These are phyloP conservation scores for Ustilago vetiveriae DNA, from an alignment of 1,284 basidiomycete genomes.

Conservation along the genomic window DNA sequence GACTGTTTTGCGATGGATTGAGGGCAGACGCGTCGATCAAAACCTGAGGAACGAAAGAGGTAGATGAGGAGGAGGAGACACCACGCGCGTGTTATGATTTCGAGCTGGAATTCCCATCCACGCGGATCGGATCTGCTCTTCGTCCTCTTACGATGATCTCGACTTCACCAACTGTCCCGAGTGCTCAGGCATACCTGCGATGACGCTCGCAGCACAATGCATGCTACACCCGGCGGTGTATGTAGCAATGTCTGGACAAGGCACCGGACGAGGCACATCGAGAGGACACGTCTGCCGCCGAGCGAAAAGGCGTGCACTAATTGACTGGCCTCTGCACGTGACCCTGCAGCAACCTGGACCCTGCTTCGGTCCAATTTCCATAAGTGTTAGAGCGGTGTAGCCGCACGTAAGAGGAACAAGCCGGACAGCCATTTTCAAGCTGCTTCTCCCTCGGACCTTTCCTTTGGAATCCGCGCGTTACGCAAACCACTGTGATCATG, in stretches of 20 bases:
- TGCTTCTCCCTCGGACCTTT: not conserved
- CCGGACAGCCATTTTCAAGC: not conserved
- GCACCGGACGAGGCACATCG: no score
- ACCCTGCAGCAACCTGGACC: conserved; percentile 37
- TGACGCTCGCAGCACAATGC: no score
- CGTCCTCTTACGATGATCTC: no score
- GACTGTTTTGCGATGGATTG: conserved; percentile 2
- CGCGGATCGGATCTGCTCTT: conserved; percentile 9
- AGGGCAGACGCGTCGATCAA: conserved; percentile 3
- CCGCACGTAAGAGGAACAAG: no score
- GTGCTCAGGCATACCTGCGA: no score
- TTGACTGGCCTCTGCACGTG: conserved; percentile 46
- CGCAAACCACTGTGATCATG: no score
- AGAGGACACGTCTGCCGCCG: not conserved
- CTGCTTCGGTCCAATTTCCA: conserved; percentile 3
- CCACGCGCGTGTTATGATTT: conserved; percentile 9
- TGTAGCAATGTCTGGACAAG: no score
- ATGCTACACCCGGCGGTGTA: no score
- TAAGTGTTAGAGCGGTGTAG: no score
- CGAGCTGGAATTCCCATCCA: conserved; percentile 7
- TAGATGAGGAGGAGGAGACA: conserved; percentile 1
- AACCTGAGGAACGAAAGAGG: not conserved
- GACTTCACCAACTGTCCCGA: no score
- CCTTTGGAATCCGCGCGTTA: no score
- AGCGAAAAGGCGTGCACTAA: conserved; percentile 31